These are phyloP conservation scores for Gaultheria prostrata DNA, from an alignment of 148 eudicot genomes.

Conservation along the genomic window DNA sequence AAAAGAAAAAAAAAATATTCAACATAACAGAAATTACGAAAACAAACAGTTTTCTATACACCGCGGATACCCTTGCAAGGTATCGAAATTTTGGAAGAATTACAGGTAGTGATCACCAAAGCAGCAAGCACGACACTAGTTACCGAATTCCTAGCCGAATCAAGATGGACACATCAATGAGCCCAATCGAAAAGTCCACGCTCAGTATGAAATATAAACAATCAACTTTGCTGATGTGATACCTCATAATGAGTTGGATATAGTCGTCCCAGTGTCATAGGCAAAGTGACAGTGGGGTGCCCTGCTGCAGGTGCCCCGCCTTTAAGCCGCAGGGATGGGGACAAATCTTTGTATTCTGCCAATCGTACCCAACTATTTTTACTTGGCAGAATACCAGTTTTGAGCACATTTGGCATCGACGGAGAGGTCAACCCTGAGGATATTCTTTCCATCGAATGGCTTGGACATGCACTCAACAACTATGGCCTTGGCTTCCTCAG, in stretches of 20 bases:
- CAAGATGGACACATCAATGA: background rate
- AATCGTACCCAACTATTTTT: conserved; percentile 7
- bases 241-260: conserved; percentile 1
- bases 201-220: background rate
- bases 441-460: conserved; percentile 76
- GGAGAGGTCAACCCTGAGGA: conserved; percentile 66
- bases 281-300: background rate
- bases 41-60: background rate
- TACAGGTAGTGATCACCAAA: background rate
- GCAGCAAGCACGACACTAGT: background rate
- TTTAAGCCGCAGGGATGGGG: background rate
- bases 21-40: background rate
- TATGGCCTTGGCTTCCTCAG: conserved; percentile 70
- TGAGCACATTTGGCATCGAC: conserved; percentile 90
- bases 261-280: background rate
- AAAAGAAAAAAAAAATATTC: background rate
- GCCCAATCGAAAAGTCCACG: background rate
- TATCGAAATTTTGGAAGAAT: background rate
- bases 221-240: background rate
- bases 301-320: background rate
- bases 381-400: conserved; percentile 93
- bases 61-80: background rate
- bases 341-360: background rate
- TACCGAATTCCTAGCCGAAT: background rate
- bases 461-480: conserved; percentile 93